Conservation (phyloP, 2,329 filamentous ascomycete species). For the Xylariales sp. region DNA sequence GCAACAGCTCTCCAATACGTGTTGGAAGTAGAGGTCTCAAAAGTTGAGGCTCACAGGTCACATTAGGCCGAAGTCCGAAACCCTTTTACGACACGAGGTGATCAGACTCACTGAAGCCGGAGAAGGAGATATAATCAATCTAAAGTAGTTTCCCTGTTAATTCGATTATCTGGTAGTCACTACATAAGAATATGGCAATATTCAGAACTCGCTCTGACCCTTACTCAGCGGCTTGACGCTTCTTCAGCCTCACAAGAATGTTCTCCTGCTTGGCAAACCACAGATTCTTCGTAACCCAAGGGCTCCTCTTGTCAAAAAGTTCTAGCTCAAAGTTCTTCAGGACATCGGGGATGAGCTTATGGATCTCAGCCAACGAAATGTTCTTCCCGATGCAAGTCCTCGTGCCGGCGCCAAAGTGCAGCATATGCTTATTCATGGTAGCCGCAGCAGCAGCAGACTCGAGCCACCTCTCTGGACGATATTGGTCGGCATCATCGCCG, state of each 20-base stretch:
- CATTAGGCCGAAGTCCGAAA: too few species aligned
- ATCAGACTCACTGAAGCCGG: too few species aligned
- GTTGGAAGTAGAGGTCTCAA: too few species aligned
- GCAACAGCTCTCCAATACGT: too few species aligned
- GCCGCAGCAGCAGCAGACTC: conserved; percentile 47
- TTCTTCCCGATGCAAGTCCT: conserved; percentile 68
- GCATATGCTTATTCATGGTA: conserved; percentile 64
- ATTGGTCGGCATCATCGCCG: conserved; percentile 61
- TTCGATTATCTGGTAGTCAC: too few species aligned
- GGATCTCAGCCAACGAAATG: conserved; percentile 58
- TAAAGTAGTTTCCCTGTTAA: too few species aligned
- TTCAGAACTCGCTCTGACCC: too few species aligned
- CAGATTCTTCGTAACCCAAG: background rate
- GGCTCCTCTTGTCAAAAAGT: background rate
- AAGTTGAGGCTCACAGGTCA: too few species aligned
- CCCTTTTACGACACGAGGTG: too few species aligned
- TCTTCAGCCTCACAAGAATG: background rate
- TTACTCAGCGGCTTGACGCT: background rate
- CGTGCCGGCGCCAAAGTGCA: conserved; percentile 68
- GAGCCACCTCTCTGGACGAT: conserved; percentile 65
- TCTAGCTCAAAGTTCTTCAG: conserved; percentile 59
- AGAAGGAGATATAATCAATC: too few species aligned
- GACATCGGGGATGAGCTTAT: conserved; percentile 57
- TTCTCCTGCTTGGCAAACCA: background rate
- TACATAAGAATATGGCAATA: too few species aligned